phyloP scores from a whole-genome alignment of 495 filamentous ascomycete species.

The Monascus purpureus region DNA sequence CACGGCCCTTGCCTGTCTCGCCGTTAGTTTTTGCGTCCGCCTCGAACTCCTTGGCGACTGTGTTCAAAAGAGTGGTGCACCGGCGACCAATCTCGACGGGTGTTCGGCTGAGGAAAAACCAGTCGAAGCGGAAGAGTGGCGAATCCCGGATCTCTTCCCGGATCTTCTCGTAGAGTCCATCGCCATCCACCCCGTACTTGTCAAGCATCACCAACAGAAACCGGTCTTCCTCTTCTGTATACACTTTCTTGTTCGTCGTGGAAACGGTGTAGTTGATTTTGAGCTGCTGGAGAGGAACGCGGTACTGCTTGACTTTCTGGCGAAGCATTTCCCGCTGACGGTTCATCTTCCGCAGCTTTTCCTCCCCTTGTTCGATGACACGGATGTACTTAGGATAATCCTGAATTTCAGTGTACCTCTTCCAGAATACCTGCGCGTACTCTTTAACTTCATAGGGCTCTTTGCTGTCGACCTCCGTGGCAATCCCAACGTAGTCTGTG shows the following conservation, averaged over 20 bases:
- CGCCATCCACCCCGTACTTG: conserved; percentile 74
- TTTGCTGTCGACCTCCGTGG: conserved; percentile 86
- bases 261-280: conserved; percentile 98
- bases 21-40: conserved; percentile 48
- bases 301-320: conserved; percentile 91
- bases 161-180: conserved; percentile 72
- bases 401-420: conserved; percentile 71
- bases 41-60: conserved; percentile 89
- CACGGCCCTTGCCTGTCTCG: conserved; percentile 52
- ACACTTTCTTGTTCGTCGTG: conserved; percentile 99
- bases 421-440: conserved; percentile 93
- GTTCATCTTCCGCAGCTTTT: conserved; percentile 71
- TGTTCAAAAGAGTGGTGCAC: conserved; percentile 87
- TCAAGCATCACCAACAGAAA: conserved; percentile 92
- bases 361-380: conserved; percentile 84
- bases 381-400: conserved; percentile 78
- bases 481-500: conserved; percentile 66
- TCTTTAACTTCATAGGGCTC: conserved; percentile 67
- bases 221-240: conserved; percentile 96
- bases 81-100: conserved; percentile 82
- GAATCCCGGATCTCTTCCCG: conserved; percentile 87
- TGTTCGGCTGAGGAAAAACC: conserved; percentile 95
- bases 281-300: conserved; percentile 90
- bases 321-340: conserved; percentile 88
- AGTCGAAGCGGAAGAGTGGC: conserved; percentile 94